Conservation (phyloP, 2,329 filamentous ascomycete species). For the Orbilia javanica region DNA sequence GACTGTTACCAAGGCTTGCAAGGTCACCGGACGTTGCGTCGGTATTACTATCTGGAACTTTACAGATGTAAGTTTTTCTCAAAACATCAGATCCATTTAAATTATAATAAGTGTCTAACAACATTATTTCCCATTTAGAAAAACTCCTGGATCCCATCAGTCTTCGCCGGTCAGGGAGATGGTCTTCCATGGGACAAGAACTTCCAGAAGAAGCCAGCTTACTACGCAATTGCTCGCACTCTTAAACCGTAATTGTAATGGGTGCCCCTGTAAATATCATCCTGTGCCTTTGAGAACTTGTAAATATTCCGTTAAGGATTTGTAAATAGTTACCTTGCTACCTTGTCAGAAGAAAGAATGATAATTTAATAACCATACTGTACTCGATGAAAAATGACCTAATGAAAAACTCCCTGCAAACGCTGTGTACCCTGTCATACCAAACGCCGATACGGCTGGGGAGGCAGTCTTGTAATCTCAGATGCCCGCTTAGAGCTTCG, state of each 20-base stretch:
- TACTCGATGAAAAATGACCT: background rate
- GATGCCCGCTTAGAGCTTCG: conserved; percentile 29
- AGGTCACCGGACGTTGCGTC: conserved; percentile 64
- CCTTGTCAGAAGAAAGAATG: background rate
- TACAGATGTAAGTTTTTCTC: conserved; percentile 40
- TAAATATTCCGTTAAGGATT: background rate
- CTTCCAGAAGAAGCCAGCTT: conserved; percentile 67
- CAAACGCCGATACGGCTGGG: background rate
- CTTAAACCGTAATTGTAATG: conserved; percentile 42
- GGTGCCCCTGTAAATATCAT: background rate
- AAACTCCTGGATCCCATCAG: conserved; percentile 66
- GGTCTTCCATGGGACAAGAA: conserved; percentile 67
- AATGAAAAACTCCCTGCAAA: background rate
- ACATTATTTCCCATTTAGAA: conserved; percentile 63
- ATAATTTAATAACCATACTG: background rate
- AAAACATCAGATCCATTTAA: background rate
- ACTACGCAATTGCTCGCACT: conserved; percentile 64
- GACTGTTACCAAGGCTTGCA: conserved; percentile 62
- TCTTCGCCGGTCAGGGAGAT: conserved; percentile 66
- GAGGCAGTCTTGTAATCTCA: background rate
- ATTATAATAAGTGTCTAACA: conserved; percentile 10
- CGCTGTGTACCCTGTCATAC: background rate
- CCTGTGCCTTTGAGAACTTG: background rate
- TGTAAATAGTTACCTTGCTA: background rate
- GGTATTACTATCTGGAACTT: conserved; percentile 66